Percentiles rank a stretch among this genome's conserved stretches.
These are phyloP conservation scores for Handroanthus guayacan DNA, from an alignment of 257 asterid genomes.

Conservation along the genomic window DNA sequence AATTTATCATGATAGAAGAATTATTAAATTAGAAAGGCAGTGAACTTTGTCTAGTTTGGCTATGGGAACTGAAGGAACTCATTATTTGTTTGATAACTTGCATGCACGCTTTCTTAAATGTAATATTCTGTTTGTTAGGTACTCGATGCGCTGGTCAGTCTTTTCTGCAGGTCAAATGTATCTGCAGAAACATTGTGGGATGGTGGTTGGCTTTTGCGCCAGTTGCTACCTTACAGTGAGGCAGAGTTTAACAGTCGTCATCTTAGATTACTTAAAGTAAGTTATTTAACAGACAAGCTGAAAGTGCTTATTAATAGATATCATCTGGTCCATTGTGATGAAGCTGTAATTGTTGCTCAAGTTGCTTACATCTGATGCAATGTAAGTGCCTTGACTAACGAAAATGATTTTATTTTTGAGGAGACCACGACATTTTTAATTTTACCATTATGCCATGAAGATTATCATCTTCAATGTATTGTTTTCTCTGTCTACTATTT, in stretches of 20 bases:
- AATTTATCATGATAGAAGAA: not conserved
- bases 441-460: constrained; percentile 17
- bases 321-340: constrained; percentile 25
- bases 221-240: constrained; percentile 89
- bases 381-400: constrained; percentile 15
- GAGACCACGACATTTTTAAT: constrained; percentile 1
- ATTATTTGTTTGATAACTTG: not conserved
- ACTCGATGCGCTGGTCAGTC: constrained; percentile 93
- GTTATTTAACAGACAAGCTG: constrained; percentile 42
- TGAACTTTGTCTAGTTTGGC: constrained; percentile 18
- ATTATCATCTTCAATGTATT: constrained; percentile 16
- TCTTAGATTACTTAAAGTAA: constrained; percentile 73
- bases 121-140: constrained; percentile 63
- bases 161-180: constrained; percentile 85
- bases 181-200: constrained; percentile 98
- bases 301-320: constrained; percentile 26
- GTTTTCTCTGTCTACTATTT: constrained; percentile 18
- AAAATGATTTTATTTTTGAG: constrained; percentile 3
- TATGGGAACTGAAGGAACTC: constrained; percentile 18
- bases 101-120: not conserved
- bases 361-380: constrained; percentile 21
- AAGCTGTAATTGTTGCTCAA: constrained; percentile 1
- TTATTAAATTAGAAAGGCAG: constrained; percentile 1
- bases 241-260: constrained; percentile 77
- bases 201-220: constrained; percentile 99